Conservation (phyloP, 352 stramenopile species). For the Globisporangium perplexum region DNA sequence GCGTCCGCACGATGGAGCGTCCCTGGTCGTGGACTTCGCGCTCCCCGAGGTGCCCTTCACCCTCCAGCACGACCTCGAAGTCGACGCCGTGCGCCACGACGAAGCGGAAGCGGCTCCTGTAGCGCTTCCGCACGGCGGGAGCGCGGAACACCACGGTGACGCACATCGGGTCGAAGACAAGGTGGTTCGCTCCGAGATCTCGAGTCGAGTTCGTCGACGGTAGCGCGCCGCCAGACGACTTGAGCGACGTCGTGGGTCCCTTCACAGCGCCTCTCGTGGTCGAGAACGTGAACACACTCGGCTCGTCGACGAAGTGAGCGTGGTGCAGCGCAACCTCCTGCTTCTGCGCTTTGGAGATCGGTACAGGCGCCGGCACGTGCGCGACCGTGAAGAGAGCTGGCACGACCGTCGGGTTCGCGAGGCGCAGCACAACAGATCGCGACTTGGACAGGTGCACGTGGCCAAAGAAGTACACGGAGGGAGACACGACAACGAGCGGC, state of each 20-base stretch:
- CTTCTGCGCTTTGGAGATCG: conserved; percentile 48
- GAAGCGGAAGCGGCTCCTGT: conserved; percentile 67
- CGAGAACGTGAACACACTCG: conserved; percentile 55
- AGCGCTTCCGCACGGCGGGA: conserved; percentile 23
- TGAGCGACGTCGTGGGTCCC: conserved; percentile 55
- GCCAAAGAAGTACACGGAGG: conserved; percentile 60
- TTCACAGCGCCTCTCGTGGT: conserved; percentile 27
- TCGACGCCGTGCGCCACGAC: conserved; percentile 47
- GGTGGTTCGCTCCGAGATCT: conserved; percentile 19
- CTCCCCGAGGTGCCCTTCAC: conserved; percentile 58
- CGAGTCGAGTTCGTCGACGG: conserved; percentile 32
- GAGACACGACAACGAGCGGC: conserved; percentile 55
- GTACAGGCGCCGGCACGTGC: conserved; percentile 43
- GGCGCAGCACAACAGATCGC: conserved; percentile 34
- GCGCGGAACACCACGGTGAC: conserved; percentile 52
- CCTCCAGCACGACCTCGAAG: conserved; percentile 71
- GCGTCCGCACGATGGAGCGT: conserved; percentile 29
- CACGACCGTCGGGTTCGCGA: conserved; percentile 63
- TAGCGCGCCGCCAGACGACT: conserved; percentile 37
- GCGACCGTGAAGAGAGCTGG: conserved; percentile 46
- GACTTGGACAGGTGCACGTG: conserved; percentile 45
- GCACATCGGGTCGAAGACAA: conserved; percentile 39
- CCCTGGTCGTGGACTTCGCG: conserved; percentile 38
- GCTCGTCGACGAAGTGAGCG: conserved; percentile 50
- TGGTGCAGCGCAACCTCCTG: conserved; percentile 49